Conservation (phyloP, 1,284 basidiomycete genomes). For the Vanrija sp. region DNA sequence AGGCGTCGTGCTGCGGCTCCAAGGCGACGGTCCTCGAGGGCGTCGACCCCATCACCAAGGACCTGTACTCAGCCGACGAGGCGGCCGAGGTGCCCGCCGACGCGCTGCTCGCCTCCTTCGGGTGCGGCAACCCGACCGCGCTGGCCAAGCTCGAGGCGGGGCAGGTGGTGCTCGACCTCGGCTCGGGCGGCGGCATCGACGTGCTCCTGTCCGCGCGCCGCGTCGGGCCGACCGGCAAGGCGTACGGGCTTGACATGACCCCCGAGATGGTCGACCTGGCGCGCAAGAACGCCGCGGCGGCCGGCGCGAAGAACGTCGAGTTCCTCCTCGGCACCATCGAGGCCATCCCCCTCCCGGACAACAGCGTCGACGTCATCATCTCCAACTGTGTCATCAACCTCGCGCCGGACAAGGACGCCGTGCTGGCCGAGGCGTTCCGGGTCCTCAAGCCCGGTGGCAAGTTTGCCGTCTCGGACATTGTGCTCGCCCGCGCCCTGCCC, state of each 20-base stretch:
- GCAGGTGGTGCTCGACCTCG: constrained; percentile 57
- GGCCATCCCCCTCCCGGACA: constrained; percentile 53
- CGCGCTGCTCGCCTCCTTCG: constrained; percentile 18
- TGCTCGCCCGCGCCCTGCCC: constrained; percentile 11
- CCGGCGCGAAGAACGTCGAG: constrained; percentile 50
- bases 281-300: constrained; percentile 51
- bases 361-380: constrained; percentile 55
- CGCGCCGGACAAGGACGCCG: constrained; percentile 49
- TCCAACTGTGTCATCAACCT: constrained; percentile 60
- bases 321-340: constrained; percentile 53
- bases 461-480: constrained; percentile 66
- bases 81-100: constrained; percentile 12
- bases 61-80: constrained; percentile 15
- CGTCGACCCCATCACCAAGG: constrained; percentile 18
- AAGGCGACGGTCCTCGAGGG: constrained; percentile 8
- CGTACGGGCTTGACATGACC: constrained; percentile 57
- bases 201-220: constrained; percentile 55
- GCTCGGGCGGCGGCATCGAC: constrained; percentile 57
- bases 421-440: constrained; percentile 82
- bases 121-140: constrained; percentile 21
- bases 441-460: constrained; percentile 94
- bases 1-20: constrained; percentile 14
- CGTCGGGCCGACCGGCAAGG: constrained; percentile 54
- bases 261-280: constrained; percentile 19
- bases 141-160: constrained; percentile 47